phyloP scores from a whole-genome alignment of 2,329 filamentous ascomycete genomes.

The Fonsecaea pedrosoi region DNA sequence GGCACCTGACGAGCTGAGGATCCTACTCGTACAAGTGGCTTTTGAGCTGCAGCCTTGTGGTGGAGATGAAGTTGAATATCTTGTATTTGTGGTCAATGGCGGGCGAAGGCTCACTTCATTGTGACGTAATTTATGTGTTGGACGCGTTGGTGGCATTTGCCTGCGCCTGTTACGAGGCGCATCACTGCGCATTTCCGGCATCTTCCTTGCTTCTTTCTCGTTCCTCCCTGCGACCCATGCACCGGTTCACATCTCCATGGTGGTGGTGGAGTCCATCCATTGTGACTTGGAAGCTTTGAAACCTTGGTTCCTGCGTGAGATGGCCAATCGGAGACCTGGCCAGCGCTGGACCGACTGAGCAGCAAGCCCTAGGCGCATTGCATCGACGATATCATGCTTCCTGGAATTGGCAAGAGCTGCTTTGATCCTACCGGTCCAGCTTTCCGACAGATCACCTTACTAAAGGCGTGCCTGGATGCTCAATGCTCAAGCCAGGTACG shows the following conservation, averaged over 20 bases:
- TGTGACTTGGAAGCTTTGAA: background rate
- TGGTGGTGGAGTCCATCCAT: background rate
- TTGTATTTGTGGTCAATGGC: background rate
- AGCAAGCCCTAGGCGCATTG: background rate
- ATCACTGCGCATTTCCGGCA: background rate
- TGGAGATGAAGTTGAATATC: background rate
- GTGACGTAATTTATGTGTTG: background rate
- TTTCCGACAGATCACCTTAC: background rate
- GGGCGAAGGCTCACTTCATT: background rate
- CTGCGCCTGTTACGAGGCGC: background rate
- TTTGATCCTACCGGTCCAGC: background rate
- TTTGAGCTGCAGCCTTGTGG: slow-evolving; percentile 2
- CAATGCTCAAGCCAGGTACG: background rate
- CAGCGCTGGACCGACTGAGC: background rate
- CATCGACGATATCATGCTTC: background rate
- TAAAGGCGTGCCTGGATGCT: background rate
- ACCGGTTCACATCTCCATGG: background rate
- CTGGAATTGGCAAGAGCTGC: background rate
- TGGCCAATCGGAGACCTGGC: background rate
- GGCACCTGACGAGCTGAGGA: background rate
- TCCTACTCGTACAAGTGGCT: background rate
- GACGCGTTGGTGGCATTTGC: background rate
- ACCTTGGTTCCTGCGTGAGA: slow-evolving; percentile 13
- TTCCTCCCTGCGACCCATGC: background rate
- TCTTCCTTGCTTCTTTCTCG: background rate